Conservation (phyloP, 352 stramenopile species). For the Pythium brassicae region DNA sequence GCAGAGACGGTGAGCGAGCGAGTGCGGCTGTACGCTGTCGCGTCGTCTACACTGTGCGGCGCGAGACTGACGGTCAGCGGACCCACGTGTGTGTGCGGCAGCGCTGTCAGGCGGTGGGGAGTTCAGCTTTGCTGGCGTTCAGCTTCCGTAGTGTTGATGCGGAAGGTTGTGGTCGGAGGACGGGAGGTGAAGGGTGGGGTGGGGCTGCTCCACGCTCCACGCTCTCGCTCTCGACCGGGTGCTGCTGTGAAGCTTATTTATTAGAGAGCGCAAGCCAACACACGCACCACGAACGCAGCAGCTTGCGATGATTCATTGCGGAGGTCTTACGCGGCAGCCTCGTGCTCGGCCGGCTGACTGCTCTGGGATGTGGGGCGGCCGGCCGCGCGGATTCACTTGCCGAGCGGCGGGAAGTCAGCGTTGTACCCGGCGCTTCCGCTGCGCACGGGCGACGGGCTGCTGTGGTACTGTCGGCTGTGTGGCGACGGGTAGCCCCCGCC, state of each 20-base stretch:
- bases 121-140: neutral
- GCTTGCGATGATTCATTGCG: no score
- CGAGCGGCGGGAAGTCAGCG: conserved; percentile 69
- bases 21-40: no score
- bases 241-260: no score
- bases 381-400: conserved; percentile 40
- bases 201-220: no score
- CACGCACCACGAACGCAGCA: no score
- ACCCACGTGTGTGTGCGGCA: neutral
- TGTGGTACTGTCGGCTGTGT: conserved; percentile 5
- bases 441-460: conserved; percentile 13
- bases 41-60: neutral
- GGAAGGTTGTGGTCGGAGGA: no score
- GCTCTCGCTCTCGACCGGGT: no score
- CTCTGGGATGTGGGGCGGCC: neutral
- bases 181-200: no score
- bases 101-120: neutral
- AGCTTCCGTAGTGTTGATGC: neutral
- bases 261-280: no score
- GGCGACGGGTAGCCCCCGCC: conserved; percentile 6
- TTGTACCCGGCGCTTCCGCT: conserved; percentile 34
- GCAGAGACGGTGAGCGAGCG: conserved; percentile 32
- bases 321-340: no score
- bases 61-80: neutral
- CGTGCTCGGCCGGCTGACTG: no score